Percentiles rank a stretch among this genome's conserved stretches.
These are phyloP conservation scores for Boletus smithii DNA, from an alignment of 1,284 basidiomycete species.

Conservation along the genomic window DNA sequence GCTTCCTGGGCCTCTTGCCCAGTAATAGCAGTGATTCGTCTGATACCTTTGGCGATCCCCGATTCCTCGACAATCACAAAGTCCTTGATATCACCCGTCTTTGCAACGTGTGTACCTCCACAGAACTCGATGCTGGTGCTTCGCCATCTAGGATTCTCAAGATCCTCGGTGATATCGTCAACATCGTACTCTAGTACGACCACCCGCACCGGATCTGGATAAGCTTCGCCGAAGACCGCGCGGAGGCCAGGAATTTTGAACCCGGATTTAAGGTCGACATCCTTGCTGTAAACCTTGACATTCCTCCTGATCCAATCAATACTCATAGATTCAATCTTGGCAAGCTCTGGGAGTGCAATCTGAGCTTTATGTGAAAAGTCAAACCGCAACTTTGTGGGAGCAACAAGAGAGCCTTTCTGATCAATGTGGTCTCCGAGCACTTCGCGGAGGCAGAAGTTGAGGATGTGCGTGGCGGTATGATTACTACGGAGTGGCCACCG, in stretches of 20 bases:
- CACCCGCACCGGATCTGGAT: conserved; percentile 96
- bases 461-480: conserved; percentile 97
- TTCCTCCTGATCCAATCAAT: conserved; percentile 90
- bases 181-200: conserved; percentile 87
- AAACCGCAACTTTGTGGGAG: conserved; percentile 93
- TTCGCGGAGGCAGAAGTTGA: conserved; percentile 92
- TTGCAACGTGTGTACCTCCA: conserved; percentile 95
- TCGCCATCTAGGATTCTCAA: conserved; percentile 89
- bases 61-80: conserved; percentile 95
- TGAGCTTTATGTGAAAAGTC: conserved; percentile 97
- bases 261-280: conserved; percentile 79
- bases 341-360: conserved; percentile 71
- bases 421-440: conserved; percentile 95
- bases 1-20: conserved; percentile 90
- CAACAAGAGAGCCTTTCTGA: conserved; percentile 97
- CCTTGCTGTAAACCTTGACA: conserved; percentile 85
- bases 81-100: conserved; percentile 94
- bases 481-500: conserved; percentile 96
- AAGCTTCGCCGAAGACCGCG: conserved; percentile 97
- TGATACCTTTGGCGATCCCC: conserved; percentile 97
- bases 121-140: conserved; percentile 94
- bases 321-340: conserved; percentile 81
- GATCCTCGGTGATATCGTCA: conserved; percentile 81
- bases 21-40: conserved; percentile 91
- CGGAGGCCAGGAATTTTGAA: conserved; percentile 89